Conservation (phyloP, 1,139 yeast genomes). For the Yamadazyma oceani region DNA sequence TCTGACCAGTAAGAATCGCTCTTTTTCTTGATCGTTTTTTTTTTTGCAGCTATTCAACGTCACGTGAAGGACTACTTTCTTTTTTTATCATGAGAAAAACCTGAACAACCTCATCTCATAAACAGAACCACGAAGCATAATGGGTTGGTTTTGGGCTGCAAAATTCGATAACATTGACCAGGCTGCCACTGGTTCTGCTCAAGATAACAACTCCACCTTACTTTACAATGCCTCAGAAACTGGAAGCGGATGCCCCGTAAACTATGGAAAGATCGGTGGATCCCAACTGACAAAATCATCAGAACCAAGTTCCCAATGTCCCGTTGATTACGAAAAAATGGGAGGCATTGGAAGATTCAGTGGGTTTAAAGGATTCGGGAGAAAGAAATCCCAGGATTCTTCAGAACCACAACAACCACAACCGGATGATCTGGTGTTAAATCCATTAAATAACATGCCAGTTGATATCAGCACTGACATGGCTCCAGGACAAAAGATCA, state of each 20-base stretch:
- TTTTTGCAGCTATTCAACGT: background rate
- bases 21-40: constrained; percentile 1
- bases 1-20: too few relatives aligned
- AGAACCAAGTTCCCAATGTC: constrained; percentile 5
- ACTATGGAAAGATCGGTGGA: background rate
- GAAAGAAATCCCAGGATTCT: too few relatives aligned
- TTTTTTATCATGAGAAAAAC: background rate
- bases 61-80: background rate
- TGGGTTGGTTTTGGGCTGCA: constrained; percentile 90
- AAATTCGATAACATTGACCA: constrained; percentile 11
- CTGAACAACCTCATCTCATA: constrained; percentile 4
- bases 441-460: constrained; percentile 92
- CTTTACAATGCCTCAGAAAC: background rate
- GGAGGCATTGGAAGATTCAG: constrained; percentile 15
- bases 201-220: background rate
- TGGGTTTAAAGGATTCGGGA: too few relatives aligned
- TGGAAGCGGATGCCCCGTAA: constrained; percentile 6
- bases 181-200: background rate
- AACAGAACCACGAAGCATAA: constrained; percentile 19
- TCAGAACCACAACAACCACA: constrained; percentile 17
- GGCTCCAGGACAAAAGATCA: constrained; percentile 79
- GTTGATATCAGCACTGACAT: constrained; percentile 59
- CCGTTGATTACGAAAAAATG: constrained; percentile 6
- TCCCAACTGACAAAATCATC: background rate
- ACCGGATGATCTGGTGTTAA: constrained; percentile 31